Base-by-base conservation (phyloP, 495 filamentous ascomycete species). In the Filosporella fistucella region DNA sequence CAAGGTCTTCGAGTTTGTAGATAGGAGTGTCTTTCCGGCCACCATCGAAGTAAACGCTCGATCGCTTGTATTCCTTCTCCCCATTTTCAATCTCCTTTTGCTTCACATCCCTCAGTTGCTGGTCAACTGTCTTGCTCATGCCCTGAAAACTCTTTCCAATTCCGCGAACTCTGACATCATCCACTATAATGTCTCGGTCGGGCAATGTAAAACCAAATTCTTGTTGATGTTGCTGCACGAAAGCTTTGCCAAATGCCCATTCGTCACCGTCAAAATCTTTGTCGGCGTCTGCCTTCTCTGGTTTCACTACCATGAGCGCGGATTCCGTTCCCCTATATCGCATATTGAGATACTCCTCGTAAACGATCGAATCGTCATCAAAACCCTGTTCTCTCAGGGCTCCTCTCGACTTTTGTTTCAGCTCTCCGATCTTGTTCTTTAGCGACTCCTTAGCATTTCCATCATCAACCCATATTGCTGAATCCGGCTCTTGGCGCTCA, bases 161-260 rank as follows among this genome's bases (percentile, higher is more conserved):
- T 11, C 90, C 90, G 44, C 91, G 71, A 7, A 91, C 88, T 16
- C 93, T 81, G 10, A 96, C 84, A 64, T 96, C 91, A 47, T 97
- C 93, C 20, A 97, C 79, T 41, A 97, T 86, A 33, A 96, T 89
- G 55, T 96, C 87, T 39, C 91, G 74, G 36, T 90, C 85, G 18
- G 90, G 88, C 2, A 95, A 69, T 1, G 88, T 91, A 58, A 98
- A 96, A 0, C 89, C 91, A 62, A 96, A 98, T 58, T 96, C 93
- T 56, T 91, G 91, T 28, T 90, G 80, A 58, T 98, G 91, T 43
- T 94, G 85, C 55, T 77, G 77, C 11, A 91, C 72, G 52, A 98
- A 98, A 0, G 86, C 89, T 50, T 82, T 78, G 5, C 81, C 87
- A 63, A 88, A 95, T 2, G 79, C 88, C 82, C 81, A 88, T 12